Evolutionary conservation across 192 early-diverging fungal genomes (phyloP).

Genomic region (Coemansia sp.): DNA sequence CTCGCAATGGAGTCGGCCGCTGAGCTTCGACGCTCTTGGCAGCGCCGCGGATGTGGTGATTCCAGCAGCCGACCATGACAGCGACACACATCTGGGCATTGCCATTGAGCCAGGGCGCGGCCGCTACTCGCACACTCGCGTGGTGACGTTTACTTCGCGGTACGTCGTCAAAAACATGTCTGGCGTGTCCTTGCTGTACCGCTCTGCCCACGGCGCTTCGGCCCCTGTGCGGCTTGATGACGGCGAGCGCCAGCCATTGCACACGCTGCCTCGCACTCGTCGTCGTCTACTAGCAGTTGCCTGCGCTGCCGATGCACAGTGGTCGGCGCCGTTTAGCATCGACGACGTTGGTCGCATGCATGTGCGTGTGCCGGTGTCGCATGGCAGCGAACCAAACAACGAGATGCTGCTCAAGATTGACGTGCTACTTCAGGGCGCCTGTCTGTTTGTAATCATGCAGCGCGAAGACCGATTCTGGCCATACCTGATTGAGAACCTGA

Average conservation of each 20-base stretch:
- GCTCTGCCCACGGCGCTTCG: constrained; percentile 65
- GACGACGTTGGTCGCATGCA: constrained; percentile 83
- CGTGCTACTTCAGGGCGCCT: constrained; percentile 84
- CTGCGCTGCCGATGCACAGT: constrained; percentile 63
- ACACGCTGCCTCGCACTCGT: constrained; percentile 63
- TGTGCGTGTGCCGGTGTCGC: constrained; percentile 65
- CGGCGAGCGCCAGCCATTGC: constrained; percentile 61
- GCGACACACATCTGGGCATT: constrained; percentile 79
- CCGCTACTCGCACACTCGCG: constrained; percentile 80
- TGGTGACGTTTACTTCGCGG: constrained; percentile 86
- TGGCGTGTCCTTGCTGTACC: constrained; percentile 68
- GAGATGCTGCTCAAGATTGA: constrained; percentile 72
- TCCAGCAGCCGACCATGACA: constrained; percentile 43
- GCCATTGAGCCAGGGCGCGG: constrained; percentile 85
- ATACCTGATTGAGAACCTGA: constrained; percentile 67
- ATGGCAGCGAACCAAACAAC: constrained; percentile 42
- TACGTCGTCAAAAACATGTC: constrained; percentile 87
- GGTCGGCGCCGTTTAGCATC: constrained; percentile 86
- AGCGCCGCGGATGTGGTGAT: constrained; percentile 77
- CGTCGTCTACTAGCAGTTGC: constrained; percentile 70
- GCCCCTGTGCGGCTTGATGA: constrained; percentile 51
- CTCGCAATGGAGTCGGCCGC: constrained; percentile 81
- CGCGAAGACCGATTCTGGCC: constrained; percentile 82
- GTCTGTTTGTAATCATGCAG: constrained; percentile 82
- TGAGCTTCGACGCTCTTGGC: constrained; percentile 96